These are phyloP conservation scores for Davidsoniella virescens DNA, from an alignment of 2,329 filamentous ascomycete species.

Conservation along the genomic window DNA sequence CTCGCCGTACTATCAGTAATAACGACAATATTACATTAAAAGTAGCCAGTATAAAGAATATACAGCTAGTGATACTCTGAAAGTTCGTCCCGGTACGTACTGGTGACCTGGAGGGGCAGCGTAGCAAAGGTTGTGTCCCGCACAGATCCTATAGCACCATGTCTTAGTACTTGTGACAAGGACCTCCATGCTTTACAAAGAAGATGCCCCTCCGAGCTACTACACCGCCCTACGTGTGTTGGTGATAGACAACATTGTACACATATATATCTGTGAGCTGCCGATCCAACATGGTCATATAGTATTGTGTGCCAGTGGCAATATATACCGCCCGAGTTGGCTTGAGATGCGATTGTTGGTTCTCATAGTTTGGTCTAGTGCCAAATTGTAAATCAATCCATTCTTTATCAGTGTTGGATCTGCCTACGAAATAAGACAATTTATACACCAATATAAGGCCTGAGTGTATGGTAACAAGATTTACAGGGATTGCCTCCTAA, in stretches of 20 bases:
- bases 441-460: too few relatives aligned
- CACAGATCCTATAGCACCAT: background rate
- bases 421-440: too few relatives aligned
- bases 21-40: too few relatives aligned
- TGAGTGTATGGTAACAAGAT: too few relatives aligned
- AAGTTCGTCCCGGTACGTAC: background rate
- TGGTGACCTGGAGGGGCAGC: background rate
- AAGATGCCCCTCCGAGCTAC: background rate
- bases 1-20: background rate
- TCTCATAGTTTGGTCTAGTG: too few relatives aligned
- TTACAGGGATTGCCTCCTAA: background rate
- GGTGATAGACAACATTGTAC: background rate
- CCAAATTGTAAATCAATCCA: background rate
- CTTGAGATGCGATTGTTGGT: background rate
- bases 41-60: too few relatives aligned
- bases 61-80: too few relatives aligned
- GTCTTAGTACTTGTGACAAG: slow-evolving; percentile 5
- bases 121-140: too few relatives aligned
- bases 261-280: background rate
- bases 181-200: background rate
- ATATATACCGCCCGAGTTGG: background rate
- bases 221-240: background rate
- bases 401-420: background rate
- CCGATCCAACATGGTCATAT: background rate
- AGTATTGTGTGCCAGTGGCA: background rate